These are phyloP conservation scores for Ceratocystis lukuohia DNA, from an alignment of 2,329 filamentous ascomycete genomes.

Conservation along the genomic window DNA sequence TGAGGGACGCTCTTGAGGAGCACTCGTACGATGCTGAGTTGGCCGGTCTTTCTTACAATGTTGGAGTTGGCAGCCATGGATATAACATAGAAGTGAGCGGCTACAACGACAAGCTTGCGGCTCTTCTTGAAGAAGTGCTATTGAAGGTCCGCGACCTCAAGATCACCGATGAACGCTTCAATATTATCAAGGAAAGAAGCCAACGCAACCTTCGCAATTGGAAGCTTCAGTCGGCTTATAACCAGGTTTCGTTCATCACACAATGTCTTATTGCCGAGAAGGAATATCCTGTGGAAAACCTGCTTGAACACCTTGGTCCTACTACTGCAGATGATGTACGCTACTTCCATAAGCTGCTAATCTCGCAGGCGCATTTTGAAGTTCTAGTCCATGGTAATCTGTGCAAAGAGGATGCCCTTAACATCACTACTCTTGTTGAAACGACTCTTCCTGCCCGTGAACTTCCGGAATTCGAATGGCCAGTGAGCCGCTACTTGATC, in stretches of 20 bases:
- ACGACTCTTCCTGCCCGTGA: constrained; percentile 58
- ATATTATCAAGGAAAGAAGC: constrained; percentile 78
- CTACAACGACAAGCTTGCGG: constrained; percentile 92
- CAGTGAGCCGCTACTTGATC: constrained; percentile 60
- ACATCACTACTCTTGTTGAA: constrained; percentile 71
- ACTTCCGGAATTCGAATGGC: constrained; percentile 67
- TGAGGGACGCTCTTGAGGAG: constrained; percentile 77
- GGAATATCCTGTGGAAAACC: constrained; percentile 66
- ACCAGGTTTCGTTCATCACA: constrained; percentile 73
- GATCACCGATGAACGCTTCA: constrained; percentile 75
- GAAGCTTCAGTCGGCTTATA: constrained; percentile 77
- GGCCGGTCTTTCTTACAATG: constrained; percentile 70
- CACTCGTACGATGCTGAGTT: constrained; percentile 95
- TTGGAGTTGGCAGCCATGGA: constrained; percentile 59
- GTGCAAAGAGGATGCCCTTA: constrained; percentile 83
- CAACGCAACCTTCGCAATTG: constrained; percentile 69
- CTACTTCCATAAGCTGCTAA: constrained; percentile 63
- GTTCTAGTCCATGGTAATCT: constrained; percentile 82
- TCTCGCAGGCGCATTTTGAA: constrained; percentile 78
- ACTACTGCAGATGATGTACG: constrained; percentile 63
- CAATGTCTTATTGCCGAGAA: constrained; percentile 66
- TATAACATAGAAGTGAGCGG: constrained; percentile 69
- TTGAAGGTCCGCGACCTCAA: constrained; percentile 72
- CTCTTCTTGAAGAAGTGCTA: constrained; percentile 80
- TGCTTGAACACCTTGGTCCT: constrained; percentile 59